Base-by-base conservation (phyloP, 164 flowering plant genomes). In the Chimonanthus praecox region DNA sequence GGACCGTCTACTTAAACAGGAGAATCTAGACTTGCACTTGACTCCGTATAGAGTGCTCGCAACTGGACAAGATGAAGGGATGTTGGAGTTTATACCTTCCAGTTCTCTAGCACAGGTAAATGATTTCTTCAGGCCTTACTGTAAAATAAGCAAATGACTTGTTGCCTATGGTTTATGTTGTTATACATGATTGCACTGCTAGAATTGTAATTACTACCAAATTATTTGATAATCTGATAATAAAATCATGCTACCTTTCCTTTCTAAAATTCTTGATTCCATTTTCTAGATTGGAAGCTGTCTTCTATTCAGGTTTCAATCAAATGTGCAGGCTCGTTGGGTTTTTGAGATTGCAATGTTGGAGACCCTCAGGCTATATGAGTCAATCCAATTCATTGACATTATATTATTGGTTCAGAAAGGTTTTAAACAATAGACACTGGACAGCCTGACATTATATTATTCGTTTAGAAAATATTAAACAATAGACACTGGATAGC, bases 31-130 rank as follows among this genome's bases (percentile, higher is more conserved):
- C 81, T 82, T 96, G 75, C 94, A 89, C 77, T 86, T 94, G 71
- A 96, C 98, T 78, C 99, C 99, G 60, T 96, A 94, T 81, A 88
- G 88, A 81, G 99, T 96, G 48, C 84, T 96, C n/a, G 99, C 99
- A 72, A 96, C 99, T 74, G 98, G 97, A 62, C 98, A 91, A 78
- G 98, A 96, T 81, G 99, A 96, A 82, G 99, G 99, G 76, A 91
- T 96, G 97, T 67, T 92, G 76, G 98, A 96, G 78, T 96, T 94
- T 78, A 96, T 96, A 78, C 99, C 98, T 69, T 96, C 99, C 15
- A 92, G 92, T 77, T 90, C 99, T 75, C 84, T 96, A 78, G 98
- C 98, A 5, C 97, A 89, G 97, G 99, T 94, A 75, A 75, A 54
- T 9, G 44, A 45, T 44, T 61, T 21, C 4, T 11, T 54, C 16